Evolutionary conservation across 2,329 filamentous ascomycete species (phyloP).

Genomic region (Coniochaeta hoffmannii): DNA sequence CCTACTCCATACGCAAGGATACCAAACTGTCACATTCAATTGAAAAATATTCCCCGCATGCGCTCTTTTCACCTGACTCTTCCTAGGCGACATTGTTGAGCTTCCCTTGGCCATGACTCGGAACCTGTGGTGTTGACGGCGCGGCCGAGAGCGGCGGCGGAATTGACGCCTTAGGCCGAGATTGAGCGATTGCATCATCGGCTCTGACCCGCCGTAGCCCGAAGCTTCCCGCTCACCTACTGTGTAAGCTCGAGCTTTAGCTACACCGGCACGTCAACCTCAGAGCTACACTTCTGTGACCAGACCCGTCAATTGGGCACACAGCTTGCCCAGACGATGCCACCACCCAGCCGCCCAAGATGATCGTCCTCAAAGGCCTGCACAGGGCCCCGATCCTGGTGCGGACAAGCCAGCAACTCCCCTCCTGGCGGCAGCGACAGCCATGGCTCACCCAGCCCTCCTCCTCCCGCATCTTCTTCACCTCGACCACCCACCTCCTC

Average conservation of each 20-base stretch:
- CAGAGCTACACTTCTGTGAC: not conserved
- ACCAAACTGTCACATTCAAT: too few species aligned
- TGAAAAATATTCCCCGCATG: too few species aligned
- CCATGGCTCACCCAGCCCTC: not conserved
- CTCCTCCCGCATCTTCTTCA: not conserved
- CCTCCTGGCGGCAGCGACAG: not conserved
- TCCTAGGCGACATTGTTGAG: too few species aligned
- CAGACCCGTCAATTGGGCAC: not conserved
- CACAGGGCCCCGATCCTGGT: not conserved
- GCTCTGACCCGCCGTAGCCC: not conserved
- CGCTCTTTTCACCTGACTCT: too few species aligned
- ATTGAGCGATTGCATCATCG: constrained; percentile 1
- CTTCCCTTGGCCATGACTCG: too few species aligned
- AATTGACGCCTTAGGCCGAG: not conserved
- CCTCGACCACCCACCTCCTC: constrained; percentile 1
- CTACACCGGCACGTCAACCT: not conserved
- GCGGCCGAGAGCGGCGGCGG: not conserved
- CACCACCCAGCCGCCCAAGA: not conserved
- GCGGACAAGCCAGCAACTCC: not conserved
- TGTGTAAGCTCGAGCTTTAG: not conserved
- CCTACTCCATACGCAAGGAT: too few species aligned
- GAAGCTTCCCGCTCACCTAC: not conserved
- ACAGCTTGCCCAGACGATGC: not conserved
- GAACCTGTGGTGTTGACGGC: too few species aligned
- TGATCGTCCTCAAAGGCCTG: constrained; percentile 1